Conservation (phyloP, 306 rosid genomes). For the Luffa acutangula region DNA sequence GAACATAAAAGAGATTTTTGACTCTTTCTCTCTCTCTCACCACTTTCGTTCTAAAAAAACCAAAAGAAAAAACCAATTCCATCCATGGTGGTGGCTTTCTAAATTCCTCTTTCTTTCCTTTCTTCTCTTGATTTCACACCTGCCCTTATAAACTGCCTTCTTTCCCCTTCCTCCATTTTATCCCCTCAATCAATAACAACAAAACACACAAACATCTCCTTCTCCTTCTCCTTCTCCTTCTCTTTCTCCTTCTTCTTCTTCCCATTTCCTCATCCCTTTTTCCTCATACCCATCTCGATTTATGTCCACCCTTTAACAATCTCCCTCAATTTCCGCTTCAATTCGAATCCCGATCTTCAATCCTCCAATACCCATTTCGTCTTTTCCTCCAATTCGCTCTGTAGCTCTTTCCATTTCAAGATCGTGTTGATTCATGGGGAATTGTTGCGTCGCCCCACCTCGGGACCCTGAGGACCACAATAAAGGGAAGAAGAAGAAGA, state of each 20-base stretch:
- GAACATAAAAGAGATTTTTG: background rate
- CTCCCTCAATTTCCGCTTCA: background rate
- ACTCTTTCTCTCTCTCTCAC: background rate
- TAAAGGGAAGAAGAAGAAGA: constrained; percentile 27
- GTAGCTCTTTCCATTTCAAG: background rate
- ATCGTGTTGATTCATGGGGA: constrained; percentile 46
- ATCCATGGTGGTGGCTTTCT: constrained; percentile 9
- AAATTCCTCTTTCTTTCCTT: constrained; percentile 15
- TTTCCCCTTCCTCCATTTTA: background rate
- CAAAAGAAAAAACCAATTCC: background rate
- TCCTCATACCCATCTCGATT: constrained; percentile 2
- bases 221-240: background rate
- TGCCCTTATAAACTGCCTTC: constrained; percentile 1
- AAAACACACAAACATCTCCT: no score
- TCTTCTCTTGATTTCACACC: constrained; percentile 3
- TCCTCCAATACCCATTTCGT: background rate
- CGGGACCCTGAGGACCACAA: constrained; percentile 1
- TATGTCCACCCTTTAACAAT: background rate
- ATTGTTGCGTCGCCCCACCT: constrained; percentile 64
- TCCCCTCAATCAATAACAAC: background rate
- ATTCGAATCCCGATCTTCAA: constrained; percentile 1
- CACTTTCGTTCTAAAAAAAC: background rate
- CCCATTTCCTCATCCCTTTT: background rate
- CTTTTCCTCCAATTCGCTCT: background rate
- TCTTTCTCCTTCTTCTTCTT: background rate